Conservation (phyloP, 2,329 filamentous ascomycete species). For the Trichoderma pleuroti region DNA sequence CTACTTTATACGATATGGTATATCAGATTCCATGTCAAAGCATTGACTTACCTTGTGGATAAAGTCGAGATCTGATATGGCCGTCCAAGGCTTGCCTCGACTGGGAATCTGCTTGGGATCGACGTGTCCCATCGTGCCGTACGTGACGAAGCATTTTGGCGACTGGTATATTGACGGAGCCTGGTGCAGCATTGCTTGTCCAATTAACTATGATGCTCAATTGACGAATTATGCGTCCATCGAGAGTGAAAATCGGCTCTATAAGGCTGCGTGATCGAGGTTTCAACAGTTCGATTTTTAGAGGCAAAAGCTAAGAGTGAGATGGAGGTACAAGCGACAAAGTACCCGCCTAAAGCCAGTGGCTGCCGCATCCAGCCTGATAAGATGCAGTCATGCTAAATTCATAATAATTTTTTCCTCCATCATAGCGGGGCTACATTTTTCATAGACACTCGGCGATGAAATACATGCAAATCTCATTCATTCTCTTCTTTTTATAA, state of each 20-base stretch:
- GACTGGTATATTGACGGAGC: slow-evolving; percentile 47
- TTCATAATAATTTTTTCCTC: slow-evolving; percentile 1
- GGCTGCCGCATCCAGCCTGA: not conserved
- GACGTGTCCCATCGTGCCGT: slow-evolving; percentile 65
- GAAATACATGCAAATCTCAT: not conserved
- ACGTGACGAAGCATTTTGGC: slow-evolving; percentile 71
- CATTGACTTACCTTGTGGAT: slow-evolving; percentile 57
- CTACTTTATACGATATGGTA: not conserved
- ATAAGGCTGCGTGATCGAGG: not conserved
- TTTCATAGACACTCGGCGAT: not conserved
- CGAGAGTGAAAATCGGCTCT: not conserved
- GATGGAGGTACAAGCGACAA: not conserved
- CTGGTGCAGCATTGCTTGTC: slow-evolving; percentile 43
- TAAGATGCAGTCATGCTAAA: not conserved
- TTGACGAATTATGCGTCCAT: not conserved
- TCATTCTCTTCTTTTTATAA: not conserved
- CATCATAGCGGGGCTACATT: slow-evolving; percentile 1
- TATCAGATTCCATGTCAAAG: not conserved
- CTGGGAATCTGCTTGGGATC: slow-evolving; percentile 66
- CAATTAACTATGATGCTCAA: not conserved
- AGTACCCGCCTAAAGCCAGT: not conserved
- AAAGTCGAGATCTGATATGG: slow-evolving; percentile 62
- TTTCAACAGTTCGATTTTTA: not conserved
- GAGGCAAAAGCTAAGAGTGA: not conserved
- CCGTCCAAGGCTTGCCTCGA: slow-evolving; percentile 73